Evolutionary conservation across 2,329 filamentous ascomycete genomes (phyloP).

Genomic region (Beauveria sp.): DNA sequence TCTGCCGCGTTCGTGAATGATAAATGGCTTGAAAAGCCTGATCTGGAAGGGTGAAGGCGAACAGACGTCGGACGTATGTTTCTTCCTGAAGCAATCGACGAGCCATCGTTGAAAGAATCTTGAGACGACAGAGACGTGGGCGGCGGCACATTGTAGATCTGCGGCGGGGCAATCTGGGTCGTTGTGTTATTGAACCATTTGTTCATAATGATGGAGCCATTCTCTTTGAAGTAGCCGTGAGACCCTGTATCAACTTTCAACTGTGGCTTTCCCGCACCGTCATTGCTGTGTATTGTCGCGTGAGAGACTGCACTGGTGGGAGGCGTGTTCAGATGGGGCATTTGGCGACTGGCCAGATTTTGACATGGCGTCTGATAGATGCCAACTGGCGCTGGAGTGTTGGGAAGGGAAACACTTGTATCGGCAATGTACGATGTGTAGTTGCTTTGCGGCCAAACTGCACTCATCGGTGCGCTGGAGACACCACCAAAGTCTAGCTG

Average conservation of each 20-base stretch:
- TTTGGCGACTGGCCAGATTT: not conserved
- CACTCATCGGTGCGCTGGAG: not conserved
- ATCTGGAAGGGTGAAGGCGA: not conserved
- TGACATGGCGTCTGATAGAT: not conserved
- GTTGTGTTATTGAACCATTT: conserved; percentile 5
- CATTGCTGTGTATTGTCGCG: not conserved
- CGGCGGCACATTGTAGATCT: conserved; percentile 9
- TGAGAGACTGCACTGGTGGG: not conserved
- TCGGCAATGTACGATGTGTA: not conserved
- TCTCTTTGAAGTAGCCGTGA: conserved; percentile 8
- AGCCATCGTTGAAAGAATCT: conserved; percentile 4
- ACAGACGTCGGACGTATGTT: not conserved
- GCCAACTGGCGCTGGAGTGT: not conserved
- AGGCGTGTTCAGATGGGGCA: conserved; percentile 7
- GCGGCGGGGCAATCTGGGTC: conserved; percentile 2
- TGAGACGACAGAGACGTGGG: conserved; percentile 3
- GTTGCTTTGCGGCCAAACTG: not conserved
- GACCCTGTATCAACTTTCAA: not conserved
- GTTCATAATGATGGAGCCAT: not conserved
- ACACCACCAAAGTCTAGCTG: not conserved
- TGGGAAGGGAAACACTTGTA: not conserved
- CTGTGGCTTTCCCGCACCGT: not conserved
- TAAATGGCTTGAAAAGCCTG: conserved; percentile 1
- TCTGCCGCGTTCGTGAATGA: not conserved
- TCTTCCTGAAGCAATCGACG: not conserved